Evolutionary conservation across 495 filamentous ascomycete genomes (phyloP).

Genomic region (Penicillium roqueforti): DNA sequence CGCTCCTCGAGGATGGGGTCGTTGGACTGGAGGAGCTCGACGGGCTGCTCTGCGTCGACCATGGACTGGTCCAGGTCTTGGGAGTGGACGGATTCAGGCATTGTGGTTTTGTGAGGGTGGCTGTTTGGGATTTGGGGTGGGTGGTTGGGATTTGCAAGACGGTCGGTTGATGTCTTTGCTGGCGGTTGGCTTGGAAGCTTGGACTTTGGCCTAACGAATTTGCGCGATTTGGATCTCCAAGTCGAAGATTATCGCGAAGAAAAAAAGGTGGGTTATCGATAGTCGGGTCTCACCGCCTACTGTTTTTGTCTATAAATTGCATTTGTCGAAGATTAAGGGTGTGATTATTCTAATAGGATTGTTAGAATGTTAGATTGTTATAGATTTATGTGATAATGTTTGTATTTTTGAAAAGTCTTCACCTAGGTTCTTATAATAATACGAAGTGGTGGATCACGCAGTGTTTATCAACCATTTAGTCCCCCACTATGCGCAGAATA

Average conservation of each 20-base stretch:
- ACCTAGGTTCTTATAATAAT: too few species aligned
- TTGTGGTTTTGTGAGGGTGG: constrained; percentile 10
- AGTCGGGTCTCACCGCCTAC: constrained; percentile 25
- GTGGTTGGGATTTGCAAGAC: neutral
- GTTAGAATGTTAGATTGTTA: too few species aligned
- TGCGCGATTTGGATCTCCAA: constrained; percentile 10
- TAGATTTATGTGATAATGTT: too few species aligned
- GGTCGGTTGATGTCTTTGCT: neutral
- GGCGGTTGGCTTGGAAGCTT: neutral
- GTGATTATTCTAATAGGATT: neutral
- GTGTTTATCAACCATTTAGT: too few species aligned
- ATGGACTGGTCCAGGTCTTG: constrained; percentile 51
- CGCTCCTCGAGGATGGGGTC: constrained; percentile 48
- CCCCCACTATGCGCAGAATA: too few species aligned
- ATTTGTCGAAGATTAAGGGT: neutral
- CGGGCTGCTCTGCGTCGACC: constrained; percentile 41
- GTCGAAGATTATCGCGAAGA: constrained; percentile 18
- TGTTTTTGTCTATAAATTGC: constrained; percentile 2
- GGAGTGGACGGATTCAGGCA: constrained; percentile 44
- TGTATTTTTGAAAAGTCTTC: too few species aligned
- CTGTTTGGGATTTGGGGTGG: too few species aligned
- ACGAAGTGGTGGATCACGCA: neutral
- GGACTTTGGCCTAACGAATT: neutral
- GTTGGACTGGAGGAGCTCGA: constrained; percentile 33
- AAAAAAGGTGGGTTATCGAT: constrained; percentile 36